Conservation (phyloP, 2,329 filamentous ascomycete genomes). For the Aspergillus terreus region DNA sequence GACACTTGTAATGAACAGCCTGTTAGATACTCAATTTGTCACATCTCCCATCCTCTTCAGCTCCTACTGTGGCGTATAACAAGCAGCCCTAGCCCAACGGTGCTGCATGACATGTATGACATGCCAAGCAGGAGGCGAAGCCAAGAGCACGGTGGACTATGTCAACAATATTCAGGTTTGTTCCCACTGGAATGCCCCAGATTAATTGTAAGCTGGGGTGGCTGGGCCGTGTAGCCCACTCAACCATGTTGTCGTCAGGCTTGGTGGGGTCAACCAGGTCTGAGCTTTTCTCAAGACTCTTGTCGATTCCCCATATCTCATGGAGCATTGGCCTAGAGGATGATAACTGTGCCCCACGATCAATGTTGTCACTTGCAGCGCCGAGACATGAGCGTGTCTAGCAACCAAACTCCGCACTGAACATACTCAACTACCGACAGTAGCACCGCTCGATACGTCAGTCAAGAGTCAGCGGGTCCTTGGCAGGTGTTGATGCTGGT, state of each 20-base stretch:
- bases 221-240: too few relatives aligned
- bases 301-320: too few relatives aligned
- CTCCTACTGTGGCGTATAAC: neutral
- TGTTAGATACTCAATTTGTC: neutral
- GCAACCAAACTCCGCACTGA: neutral
- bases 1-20: too few relatives aligned
- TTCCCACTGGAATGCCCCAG: neutral
- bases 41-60: neutral
- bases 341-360: too few relatives aligned
- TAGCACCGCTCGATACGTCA: neutral
- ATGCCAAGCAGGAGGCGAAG: neutral
- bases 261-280: too few relatives aligned
- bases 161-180: neutral
- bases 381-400: neutral
- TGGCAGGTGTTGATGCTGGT: neutral
- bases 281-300: too few relatives aligned
- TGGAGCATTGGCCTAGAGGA: too few relatives aligned
- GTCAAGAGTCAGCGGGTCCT: neutral
- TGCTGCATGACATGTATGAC: neutral
- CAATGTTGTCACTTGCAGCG: neutral
- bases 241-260: too few relatives aligned
- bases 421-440: neutral
- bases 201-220: too few relatives aligned
- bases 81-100: neutral
- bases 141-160: neutral